These are phyloP conservation scores for Candida vartiovaarae DNA, from an alignment of 805 yeast species.

Conservation along the genomic window DNA sequence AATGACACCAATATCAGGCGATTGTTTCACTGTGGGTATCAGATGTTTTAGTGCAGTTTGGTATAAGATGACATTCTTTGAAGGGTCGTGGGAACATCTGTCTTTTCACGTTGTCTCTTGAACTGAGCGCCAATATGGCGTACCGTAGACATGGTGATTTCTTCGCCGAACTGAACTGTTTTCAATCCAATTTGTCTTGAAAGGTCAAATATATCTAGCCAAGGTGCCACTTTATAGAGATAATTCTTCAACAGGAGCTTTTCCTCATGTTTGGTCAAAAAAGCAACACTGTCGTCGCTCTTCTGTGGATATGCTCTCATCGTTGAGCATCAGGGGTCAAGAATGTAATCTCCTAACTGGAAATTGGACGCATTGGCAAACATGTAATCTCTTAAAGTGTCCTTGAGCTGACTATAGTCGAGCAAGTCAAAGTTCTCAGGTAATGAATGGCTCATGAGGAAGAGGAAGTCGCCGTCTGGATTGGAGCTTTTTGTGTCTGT, in stretches of 20 bases:
- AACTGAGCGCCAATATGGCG: conserved; percentile 28
- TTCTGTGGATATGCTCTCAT: no score
- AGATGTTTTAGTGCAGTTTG: conserved; percentile 27
- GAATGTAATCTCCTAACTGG: no score
- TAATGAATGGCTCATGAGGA: conserved; percentile 5
- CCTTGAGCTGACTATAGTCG: conserved; percentile 24
- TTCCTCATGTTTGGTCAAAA: conserved; percentile 28
- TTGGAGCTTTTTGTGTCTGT: not conserved
- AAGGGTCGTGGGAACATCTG: conserved; percentile 21
- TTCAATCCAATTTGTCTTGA: conserved; percentile 29
- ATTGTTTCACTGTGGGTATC: conserved; percentile 29
- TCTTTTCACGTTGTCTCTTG: conserved; percentile 28
- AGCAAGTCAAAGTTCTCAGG: conserved; percentile 11
- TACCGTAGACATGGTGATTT: conserved; percentile 26
- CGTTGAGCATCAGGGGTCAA: no score
- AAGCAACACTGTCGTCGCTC: conserved; percentile 1
- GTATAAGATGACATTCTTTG: conserved; percentile 26
- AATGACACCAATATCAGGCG: conserved; percentile 24
- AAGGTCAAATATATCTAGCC: conserved; percentile 33
- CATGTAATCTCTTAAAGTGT: conserved; percentile 34
- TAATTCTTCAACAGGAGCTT: conserved; percentile 27
- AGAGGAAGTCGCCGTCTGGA: conserved; percentile 2
- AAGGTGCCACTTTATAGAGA: conserved; percentile 31
- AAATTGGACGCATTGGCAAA: conserved; percentile 27
- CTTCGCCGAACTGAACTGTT: conserved; percentile 33